A percentile compares a stretch with the other conserved stretches of the same genome.
These are phyloP conservation scores for Tricholoma terreum DNA, from an alignment of 768 basidiomycete species.

Conservation along the genomic window DNA sequence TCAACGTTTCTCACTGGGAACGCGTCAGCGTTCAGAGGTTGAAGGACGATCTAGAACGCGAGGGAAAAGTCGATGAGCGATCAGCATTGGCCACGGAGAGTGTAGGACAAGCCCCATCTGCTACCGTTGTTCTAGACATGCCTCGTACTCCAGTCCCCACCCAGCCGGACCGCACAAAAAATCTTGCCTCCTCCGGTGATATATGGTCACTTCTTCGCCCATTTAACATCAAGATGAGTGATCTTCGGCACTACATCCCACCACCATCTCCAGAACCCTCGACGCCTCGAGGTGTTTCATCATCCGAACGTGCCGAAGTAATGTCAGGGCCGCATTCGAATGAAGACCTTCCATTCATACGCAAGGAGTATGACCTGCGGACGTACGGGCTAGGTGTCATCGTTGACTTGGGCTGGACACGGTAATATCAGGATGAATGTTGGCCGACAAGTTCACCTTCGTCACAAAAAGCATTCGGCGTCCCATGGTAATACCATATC, in stretches of 20 bases:
- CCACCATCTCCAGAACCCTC: slow-evolving; percentile 3
- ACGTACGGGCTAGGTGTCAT: slow-evolving; percentile 70
- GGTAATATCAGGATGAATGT: slow-evolving; percentile 9
- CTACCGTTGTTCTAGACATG: slow-evolving; percentile 12
- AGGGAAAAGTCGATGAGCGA: slow-evolving; percentile 23
- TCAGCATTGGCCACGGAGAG: slow-evolving; percentile 11
- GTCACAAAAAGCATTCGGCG: background rate
- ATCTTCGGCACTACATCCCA: background rate
- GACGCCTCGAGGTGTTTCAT: slow-evolving; percentile 2
- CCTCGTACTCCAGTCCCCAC: slow-evolving; percentile 15
- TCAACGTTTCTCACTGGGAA: slow-evolving; percentile 77
- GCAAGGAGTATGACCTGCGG: slow-evolving; percentile 67
- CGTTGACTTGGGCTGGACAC: slow-evolving; percentile 72
- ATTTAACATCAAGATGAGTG: slow-evolving; percentile 10
- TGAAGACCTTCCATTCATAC: slow-evolving; percentile 26
- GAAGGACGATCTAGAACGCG: slow-evolving; percentile 38
- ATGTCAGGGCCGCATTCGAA: slow-evolving; percentile 10
- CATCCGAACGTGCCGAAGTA: slow-evolving; percentile 11
- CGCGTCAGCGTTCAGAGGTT: slow-evolving; percentile 52
- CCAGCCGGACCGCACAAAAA: slow-evolving; percentile 4
- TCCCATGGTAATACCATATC: too few species aligned
- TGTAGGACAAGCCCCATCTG: slow-evolving; percentile 4
- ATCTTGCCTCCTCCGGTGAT: slow-evolving; percentile 1
- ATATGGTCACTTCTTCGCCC: slow-evolving; percentile 17
- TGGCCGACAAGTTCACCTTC: slow-evolving; percentile 1